phyloP scores from a whole-genome alignment of 164 flowering plant genomes.

The Tinospora cordifolia region DNA sequence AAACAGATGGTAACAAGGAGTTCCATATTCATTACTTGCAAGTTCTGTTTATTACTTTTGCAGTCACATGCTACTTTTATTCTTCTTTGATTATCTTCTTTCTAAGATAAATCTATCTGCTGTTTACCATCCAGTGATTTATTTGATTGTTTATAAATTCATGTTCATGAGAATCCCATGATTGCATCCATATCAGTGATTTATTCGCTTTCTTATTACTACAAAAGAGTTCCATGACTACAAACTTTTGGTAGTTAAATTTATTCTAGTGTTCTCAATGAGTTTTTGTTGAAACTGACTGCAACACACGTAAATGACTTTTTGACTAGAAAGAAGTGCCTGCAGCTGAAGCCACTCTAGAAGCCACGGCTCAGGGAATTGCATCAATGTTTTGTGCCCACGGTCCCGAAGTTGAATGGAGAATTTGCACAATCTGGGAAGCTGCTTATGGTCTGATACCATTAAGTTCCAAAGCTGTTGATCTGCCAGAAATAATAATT shows the following conservation, averaged over 20 bases:
- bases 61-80: background rate
- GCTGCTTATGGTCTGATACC: conserved; percentile 96
- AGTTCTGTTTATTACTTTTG: background rate
- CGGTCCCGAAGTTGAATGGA: conserved; percentile 99
- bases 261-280: background rate
- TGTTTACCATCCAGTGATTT: background rate
- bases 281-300: conserved; percentile 7
- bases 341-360: conserved; percentile 83
- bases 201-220: conserved; percentile 1
- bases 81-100: too few species aligned
- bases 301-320: conserved; percentile 1
- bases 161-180: too few species aligned
- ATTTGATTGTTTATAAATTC: background rate
- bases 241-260: background rate
- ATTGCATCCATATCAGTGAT: too few species aligned
- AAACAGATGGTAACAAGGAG: conserved; percentile 53
- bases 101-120: too few species aligned
- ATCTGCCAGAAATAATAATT: conserved; percentile 88
- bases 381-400: conserved; percentile 97
- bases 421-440: conserved; percentile 98
- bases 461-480: conserved; percentile 73
- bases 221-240: conserved; percentile 1
- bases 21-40: background rate
- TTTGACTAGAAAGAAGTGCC: conserved; percentile 65
- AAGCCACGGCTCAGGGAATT: conserved; percentile 98